Evolutionary conservation across 2,329 filamentous ascomycete species (phyloP).

Genomic region (Xylaria sp.): DNA sequence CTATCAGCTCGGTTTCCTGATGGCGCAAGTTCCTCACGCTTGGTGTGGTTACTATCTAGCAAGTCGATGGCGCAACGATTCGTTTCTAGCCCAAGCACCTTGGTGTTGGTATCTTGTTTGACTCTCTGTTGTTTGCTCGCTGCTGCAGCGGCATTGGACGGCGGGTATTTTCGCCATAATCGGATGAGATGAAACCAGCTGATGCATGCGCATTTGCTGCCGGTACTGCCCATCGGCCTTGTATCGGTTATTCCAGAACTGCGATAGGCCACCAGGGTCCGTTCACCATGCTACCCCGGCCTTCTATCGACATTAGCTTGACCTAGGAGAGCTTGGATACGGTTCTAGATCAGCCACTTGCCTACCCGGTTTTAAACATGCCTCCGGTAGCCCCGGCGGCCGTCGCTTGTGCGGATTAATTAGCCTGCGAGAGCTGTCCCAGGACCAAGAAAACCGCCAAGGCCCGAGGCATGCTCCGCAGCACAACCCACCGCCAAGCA

Average conservation of each 20-base stretch:
- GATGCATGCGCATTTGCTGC: slow-evolving; percentile 8
- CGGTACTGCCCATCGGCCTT: not conserved
- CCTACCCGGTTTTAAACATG: slow-evolving; percentile 7
- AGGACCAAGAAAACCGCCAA: not conserved
- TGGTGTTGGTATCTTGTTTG: not conserved
- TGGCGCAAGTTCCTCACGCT: not conserved
- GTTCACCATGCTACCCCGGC: slow-evolving; percentile 3
- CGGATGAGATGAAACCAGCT: slow-evolving; percentile 2
- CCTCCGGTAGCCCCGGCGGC: not conserved
- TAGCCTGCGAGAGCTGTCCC: not conserved
- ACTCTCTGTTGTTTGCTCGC: slow-evolving; percentile 4
- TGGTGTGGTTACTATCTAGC: not conserved
- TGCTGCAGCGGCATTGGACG: not conserved
- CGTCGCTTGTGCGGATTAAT: not conserved
- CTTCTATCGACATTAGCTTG: slow-evolving; percentile 1
- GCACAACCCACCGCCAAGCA: not conserved
- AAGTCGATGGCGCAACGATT: not conserved
- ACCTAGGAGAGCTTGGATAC: not conserved
- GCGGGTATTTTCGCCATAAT: slow-evolving; percentile 12
- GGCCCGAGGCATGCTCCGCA: not conserved
- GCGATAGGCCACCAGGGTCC: slow-evolving; percentile 12
- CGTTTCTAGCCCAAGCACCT: not conserved
- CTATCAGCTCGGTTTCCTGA: not conserved
- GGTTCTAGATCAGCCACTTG: slow-evolving; percentile 13
- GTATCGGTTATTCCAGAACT: not conserved